A percentile compares a stretch with the other conserved stretches of the same genome.
Evolutionary conservation across 192 early-diverging fungal genomes (phyloP).

Genomic region (Rhizoclosmatium globosum): DNA sequence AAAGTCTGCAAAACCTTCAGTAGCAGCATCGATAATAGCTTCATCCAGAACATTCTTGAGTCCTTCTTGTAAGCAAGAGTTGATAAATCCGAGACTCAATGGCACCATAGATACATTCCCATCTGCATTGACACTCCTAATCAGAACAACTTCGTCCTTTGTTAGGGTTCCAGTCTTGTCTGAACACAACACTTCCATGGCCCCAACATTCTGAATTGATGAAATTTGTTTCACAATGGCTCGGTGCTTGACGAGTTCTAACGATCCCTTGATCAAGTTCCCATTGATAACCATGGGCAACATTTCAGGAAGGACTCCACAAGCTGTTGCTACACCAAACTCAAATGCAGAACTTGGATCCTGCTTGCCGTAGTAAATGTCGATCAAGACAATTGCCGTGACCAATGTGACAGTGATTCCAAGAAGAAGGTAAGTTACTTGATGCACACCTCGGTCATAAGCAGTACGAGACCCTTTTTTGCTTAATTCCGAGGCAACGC

Average conservation of each 20-base stretch:
- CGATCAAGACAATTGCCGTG: slow-evolving; percentile 57
- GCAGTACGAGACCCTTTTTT: slow-evolving; percentile 43
- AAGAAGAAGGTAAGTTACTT: slow-evolving; percentile 55
- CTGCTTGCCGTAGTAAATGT: slow-evolving; percentile 51
- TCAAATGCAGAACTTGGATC: slow-evolving; percentile 45
- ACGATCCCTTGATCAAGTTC: slow-evolving; percentile 56
- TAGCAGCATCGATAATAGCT: slow-evolving; percentile 52
- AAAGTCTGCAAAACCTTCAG: slow-evolving; percentile 8
- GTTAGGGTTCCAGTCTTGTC: slow-evolving; percentile 49
- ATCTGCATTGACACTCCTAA: slow-evolving; percentile 41
- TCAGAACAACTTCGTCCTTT: slow-evolving; percentile 51
- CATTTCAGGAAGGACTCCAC: slow-evolving; percentile 66
- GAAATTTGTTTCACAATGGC: slow-evolving; percentile 59
- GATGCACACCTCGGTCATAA: slow-evolving; percentile 56
- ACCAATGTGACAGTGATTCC: slow-evolving; percentile 40
- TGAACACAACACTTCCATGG: slow-evolving; percentile 44
- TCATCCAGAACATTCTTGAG: slow-evolving; percentile 58
- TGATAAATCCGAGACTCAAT: slow-evolving; percentile 51
- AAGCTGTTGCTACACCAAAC: slow-evolving; percentile 58
- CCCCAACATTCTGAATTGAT: slow-evolving; percentile 57
- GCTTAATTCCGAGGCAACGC: slow-evolving; percentile 49
- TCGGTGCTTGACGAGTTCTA: slow-evolving; percentile 50
- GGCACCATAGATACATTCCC: slow-evolving; percentile 34
- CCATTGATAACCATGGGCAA: slow-evolving; percentile 64
- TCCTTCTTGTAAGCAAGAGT: slow-evolving; percentile 56